Evolutionary conservation across 179 eudicot genomes (phyloP), one percentile per base, ranked within the genome.

Genomic region (Drosera spatulata): DNA sequence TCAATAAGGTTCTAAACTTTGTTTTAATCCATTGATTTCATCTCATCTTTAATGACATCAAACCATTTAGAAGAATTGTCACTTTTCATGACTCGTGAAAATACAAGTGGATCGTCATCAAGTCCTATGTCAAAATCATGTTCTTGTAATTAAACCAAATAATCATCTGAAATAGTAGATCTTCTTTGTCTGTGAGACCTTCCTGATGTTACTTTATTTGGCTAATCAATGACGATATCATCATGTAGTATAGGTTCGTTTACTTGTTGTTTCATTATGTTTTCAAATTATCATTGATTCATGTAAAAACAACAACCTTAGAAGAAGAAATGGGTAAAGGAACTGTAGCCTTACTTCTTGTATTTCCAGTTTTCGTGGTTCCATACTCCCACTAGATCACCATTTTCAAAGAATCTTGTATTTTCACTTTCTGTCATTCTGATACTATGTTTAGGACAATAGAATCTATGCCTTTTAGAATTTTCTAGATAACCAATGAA

Each of bases 1-100:
- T 54, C 53, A 44, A 63, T 53, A 33, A 55, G 51, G 7, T 55
- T 51, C 53, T 54, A 63, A 3, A 65, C 62, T 22, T 58, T 14
- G 22, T 56, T 65, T 14, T 65, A 15, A 3, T 38, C 22, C 48
- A 47, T 65, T 2, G 54, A 47, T 10, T 64, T 47, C 2, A 46
- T 2, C 49, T 61, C 63, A 0, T 60, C 41, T 13, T 43, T 43
- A 59, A 63, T 53, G 10, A 60, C 53, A 55, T 22, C 59, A 2
- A 54, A 6, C 50, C 54, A 63, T 9, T 55, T 56, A 11, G 47
- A 37, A 47, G 9, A 55, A 15, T 64, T 51, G 41, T 10, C 4
- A 56, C 61, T 41, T 56, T 12, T 11, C 1, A 63, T 63, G 43
- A 60, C 60, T 10, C 54, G 49, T 42, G 6, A 12, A 2, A 56